Evolutionary conservation across 495 filamentous ascomycete genomes (phyloP), one percentile per base, ranked within the genome.

Genomic region (Penicillium coffeae): DNA sequence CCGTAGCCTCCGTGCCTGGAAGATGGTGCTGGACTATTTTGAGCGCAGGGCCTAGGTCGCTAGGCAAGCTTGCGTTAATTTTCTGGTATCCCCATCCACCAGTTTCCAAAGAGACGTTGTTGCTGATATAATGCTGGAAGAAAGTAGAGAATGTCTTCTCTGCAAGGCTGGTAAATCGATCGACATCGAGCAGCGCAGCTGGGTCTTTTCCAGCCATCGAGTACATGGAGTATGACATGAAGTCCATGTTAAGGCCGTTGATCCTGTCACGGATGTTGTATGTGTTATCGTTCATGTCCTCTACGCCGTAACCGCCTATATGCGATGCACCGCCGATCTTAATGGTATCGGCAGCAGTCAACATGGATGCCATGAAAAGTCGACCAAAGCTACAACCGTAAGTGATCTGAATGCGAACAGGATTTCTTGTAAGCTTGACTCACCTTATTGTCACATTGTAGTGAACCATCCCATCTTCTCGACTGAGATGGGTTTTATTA

Each of bases 41-140:
- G 10, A 63, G 33, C 1, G 35, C 55, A 0, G 54, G 52, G 3
- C 40, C 52, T 0, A 65, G 48, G 8, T 40, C 38, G 7, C 3
- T 13, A 1, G 62, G 59, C 1, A 64, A 43, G 35, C 48, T 64
- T 19, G 58, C 69, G 18, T 62, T 64, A 34, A 64, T 61, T 5
- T 54, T 42, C 34, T 64, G 69, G 42, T 59, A 72, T 5, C 22
- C 52, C 52, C 61, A 64, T 5, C 64, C 55, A 0, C 56, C 64
- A n/a, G 37, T 60, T 20, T 46, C 35, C 16, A 51, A 25, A 13
- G 54, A 55, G 12, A 66, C 36, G 15, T 68, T 58, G 15, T 47
- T 59, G 39, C 55, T 58, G 14, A 62, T 64, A 32, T 62, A 71
- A 14, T 73, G 64, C 34, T 71, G 66, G 51, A 73, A 73, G 47